Evolutionary conservation across 2,329 filamentous ascomycete species (phyloP).

Genomic region (Trichoderma koningii): DNA sequence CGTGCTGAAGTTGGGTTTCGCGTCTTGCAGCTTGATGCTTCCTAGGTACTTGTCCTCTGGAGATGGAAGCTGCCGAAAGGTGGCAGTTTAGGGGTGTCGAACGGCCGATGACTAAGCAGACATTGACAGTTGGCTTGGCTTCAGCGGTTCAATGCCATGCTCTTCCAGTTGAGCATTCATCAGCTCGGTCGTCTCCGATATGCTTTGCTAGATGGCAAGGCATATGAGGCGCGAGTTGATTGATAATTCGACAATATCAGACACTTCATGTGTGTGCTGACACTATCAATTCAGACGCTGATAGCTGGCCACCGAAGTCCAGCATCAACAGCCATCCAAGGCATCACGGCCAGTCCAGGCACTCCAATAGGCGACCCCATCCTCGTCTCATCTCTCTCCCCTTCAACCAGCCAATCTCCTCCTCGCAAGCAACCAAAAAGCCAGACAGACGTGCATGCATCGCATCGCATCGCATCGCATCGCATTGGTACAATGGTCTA

Average conservation of each 20-base stretch:
- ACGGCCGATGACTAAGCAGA: conserved; percentile 22
- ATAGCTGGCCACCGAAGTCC: neutral
- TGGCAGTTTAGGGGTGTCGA: conserved; percentile 19
- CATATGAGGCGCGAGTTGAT: too few species aligned
- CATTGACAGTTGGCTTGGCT: neutral
- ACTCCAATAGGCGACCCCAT: conserved; percentile 5
- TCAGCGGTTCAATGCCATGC: neutral
- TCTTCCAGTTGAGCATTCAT: neutral
- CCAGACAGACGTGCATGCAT: conserved; percentile 23
- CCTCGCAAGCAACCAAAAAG: neutral
- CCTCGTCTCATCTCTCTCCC: neutral
- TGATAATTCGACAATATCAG: too few species aligned
- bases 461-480: conserved; percentile 26
- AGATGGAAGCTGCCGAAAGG: conserved; percentile 17
- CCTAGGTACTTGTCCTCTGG: conserved; percentile 18
- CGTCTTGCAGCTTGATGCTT: conserved; percentile 25
- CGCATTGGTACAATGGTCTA: too few species aligned
- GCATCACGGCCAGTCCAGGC: conserved; percentile 9
- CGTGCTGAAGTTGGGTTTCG: conserved; percentile 34
- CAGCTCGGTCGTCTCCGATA: too few species aligned
- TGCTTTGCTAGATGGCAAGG: too few species aligned
- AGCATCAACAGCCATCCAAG: too few species aligned
- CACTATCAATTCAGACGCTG: too few species aligned
- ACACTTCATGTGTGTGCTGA: too few species aligned
- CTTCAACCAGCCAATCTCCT: neutral